phyloP scores from a whole-genome alignment of 805 yeast genomes.

The Zygoascus ofunaensis region DNA sequence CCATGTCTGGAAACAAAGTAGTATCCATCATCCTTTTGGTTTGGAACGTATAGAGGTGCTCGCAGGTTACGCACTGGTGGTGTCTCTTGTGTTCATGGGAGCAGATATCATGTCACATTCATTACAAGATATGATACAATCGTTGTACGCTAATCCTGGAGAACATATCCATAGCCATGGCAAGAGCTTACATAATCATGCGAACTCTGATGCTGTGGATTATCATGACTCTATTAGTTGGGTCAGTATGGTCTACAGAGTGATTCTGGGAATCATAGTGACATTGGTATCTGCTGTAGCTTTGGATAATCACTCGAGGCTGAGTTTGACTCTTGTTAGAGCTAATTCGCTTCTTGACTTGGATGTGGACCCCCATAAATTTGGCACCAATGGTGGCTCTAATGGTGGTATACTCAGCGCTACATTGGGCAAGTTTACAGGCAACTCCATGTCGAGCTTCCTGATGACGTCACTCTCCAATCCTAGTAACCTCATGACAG shows the following conservation, averaged over 20 bases:
- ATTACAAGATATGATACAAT: constrained; percentile 57
- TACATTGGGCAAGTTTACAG: neutral
- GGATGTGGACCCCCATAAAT: constrained; percentile 7
- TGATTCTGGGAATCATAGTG: constrained; percentile 23
- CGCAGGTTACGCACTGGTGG: constrained; percentile 77
- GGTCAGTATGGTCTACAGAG: constrained; percentile 18
- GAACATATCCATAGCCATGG: constrained; percentile 12
- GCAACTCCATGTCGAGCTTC: constrained; percentile 2
- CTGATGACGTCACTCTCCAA: constrained; percentile 20
- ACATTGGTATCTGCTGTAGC: constrained; percentile 30
- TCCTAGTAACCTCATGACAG: constrained; percentile 27
- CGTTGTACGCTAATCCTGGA: constrained; percentile 26
- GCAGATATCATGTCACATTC: constrained; percentile 80
- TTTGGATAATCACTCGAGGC: constrained; percentile 28
- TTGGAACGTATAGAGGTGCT: constrained; percentile 83
- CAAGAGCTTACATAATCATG: constrained; percentile 9
- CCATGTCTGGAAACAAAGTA: constrained; percentile 80
- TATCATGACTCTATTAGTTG: constrained; percentile 10
- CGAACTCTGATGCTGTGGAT: constrained; percentile 5
- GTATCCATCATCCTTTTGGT: constrained; percentile 85
- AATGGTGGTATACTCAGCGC: neutral
- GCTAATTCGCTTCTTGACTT: neutral
- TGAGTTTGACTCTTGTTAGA: constrained; percentile 18
- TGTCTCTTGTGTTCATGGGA: constrained; percentile 83
- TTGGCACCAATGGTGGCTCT: neutral